Evolutionary conservation across 2,329 filamentous ascomycete genomes (phyloP).

Genomic region (Venturia asperata): DNA sequence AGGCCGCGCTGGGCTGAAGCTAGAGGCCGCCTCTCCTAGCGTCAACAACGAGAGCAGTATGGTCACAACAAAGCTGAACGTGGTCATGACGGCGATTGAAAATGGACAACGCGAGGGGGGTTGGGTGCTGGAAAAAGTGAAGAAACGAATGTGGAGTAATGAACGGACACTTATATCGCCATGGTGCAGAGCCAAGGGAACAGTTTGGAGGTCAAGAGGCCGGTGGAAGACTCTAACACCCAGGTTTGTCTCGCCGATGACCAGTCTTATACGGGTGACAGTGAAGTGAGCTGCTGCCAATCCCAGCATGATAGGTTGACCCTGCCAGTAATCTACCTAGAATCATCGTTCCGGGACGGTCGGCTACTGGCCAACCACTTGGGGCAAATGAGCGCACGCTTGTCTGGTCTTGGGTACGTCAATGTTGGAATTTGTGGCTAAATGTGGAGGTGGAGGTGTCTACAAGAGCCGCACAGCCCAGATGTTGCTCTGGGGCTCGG

Average conservation of each 20-base stretch:
- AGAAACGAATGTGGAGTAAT: neutral
- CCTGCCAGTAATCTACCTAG: constrained; percentile 2
- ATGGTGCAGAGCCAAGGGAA: neutral
- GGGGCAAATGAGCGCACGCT: neutral
- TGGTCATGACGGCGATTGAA: neutral
- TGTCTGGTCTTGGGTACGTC: neutral
- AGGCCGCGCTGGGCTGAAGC: constrained; percentile 57
- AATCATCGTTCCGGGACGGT: neutral
- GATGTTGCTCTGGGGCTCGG: neutral
- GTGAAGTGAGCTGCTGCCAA: neutral
- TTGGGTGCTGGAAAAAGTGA: neutral
- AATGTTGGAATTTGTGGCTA: neutral
- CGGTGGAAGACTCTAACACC: neutral
- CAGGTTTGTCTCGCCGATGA: neutral
- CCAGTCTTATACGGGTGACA: neutral
- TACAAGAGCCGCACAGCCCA: constrained; percentile 1
- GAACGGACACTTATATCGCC: neutral
- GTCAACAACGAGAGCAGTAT: constrained; percentile 5
- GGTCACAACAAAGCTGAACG: neutral
- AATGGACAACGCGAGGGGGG: neutral
- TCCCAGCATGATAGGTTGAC: neutral
- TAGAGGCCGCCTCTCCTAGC: constrained; percentile 35
- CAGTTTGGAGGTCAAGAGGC: neutral
- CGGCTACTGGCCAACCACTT: neutral
- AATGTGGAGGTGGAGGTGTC: constrained; percentile 3